Percentiles rank a stretch among this genome's conserved stretches.
phyloP scores from a whole-genome alignment of 768 basidiomycete genomes.

The Agaricus bisporus region DNA sequence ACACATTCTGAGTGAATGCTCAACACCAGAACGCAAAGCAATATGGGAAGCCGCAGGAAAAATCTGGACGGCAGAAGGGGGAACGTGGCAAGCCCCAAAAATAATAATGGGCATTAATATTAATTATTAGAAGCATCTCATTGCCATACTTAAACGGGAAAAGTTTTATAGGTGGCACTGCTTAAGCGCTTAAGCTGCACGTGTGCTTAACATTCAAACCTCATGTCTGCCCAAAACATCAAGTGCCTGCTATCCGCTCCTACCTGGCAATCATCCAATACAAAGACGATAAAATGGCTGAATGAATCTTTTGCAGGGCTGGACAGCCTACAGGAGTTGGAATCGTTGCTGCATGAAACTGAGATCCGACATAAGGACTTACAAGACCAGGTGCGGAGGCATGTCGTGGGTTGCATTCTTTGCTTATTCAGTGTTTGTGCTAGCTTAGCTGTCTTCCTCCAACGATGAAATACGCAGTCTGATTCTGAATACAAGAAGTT shows the following conservation, averaged over 20 bases:
- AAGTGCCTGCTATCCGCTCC: constrained; percentile 45
- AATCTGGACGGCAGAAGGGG: too few relatives aligned
- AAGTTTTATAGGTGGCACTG: too few relatives aligned
- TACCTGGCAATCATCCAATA: constrained; percentile 27
- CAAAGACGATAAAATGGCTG: constrained; percentile 31
- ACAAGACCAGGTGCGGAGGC: constrained; percentile 36
- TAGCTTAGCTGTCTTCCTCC: constrained; percentile 57
- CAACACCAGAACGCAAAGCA: too few relatives aligned
- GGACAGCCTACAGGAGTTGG: constrained; percentile 45
- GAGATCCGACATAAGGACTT: constrained; percentile 34
- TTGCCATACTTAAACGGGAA: too few relatives aligned
- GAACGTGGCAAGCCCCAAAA: too few relatives aligned
- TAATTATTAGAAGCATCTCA: too few relatives aligned
- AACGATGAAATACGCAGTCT: constrained; percentile 38
- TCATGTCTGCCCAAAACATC: constrained; percentile 31
- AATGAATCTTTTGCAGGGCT: constrained; percentile 42
- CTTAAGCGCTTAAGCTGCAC: too few relatives aligned
- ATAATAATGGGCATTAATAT: too few relatives aligned
- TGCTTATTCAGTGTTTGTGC: constrained; percentile 33
- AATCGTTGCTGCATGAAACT: constrained; percentile 36
- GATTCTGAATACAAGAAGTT: constrained; percentile 40
- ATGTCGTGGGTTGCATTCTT: constrained; percentile 11
- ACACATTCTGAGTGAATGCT: too few relatives aligned
- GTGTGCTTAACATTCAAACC: constrained; percentile 5
- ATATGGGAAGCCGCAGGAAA: too few relatives aligned